A percentile compares a stretch with the other conserved stretches of the same genome.
phyloP scores from a whole-genome alignment of 768 basidiomycete genomes.

The Rhodotorula kratochvilovae region DNA sequence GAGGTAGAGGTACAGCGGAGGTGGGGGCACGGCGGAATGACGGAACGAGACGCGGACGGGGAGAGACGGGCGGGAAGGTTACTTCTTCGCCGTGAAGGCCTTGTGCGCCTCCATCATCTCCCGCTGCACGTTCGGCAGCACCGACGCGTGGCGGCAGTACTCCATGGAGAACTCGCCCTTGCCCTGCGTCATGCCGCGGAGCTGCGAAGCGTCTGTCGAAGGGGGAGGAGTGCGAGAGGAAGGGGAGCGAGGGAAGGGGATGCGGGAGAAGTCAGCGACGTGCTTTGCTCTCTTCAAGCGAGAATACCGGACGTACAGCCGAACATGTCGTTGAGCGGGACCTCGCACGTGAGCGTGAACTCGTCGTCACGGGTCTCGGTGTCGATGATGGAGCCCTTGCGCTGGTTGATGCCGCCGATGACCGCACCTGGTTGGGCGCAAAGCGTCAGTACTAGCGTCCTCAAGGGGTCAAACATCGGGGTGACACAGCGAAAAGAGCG shows the following conservation, averaged over 20 bases:
- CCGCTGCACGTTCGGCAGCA: constrained; percentile 76
- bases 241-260: no score
- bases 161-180: constrained; percentile 58
- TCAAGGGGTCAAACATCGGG: no score
- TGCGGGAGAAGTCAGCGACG: no score
- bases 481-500: neutral
- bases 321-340: constrained; percentile 97
- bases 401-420: constrained; percentile 86
- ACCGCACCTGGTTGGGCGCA: constrained; percentile 59
- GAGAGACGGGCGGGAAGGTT: neutral
- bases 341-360: constrained; percentile 84
- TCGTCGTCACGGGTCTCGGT: constrained; percentile 96
- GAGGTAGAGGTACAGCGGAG: neutral
- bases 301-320: constrained; percentile 33
- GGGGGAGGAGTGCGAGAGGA: neutral
- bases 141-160: constrained; percentile 70
- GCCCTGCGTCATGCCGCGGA: constrained; percentile 69
- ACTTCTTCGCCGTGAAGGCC: constrained; percentile 20
- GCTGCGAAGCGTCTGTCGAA: neutral
- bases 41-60: neutral
- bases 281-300: no score
- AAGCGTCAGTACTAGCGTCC: neutral
- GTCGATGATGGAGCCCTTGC: constrained; percentile 88
- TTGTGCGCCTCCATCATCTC: constrained; percentile 67
- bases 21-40: neutral